A percentile compares a stretch with the other conserved stretches of the same genome.
These are phyloP conservation scores for Cicer pinnatifidum DNA, from an alignment of 306 rosid species.

Conservation along the genomic window DNA sequence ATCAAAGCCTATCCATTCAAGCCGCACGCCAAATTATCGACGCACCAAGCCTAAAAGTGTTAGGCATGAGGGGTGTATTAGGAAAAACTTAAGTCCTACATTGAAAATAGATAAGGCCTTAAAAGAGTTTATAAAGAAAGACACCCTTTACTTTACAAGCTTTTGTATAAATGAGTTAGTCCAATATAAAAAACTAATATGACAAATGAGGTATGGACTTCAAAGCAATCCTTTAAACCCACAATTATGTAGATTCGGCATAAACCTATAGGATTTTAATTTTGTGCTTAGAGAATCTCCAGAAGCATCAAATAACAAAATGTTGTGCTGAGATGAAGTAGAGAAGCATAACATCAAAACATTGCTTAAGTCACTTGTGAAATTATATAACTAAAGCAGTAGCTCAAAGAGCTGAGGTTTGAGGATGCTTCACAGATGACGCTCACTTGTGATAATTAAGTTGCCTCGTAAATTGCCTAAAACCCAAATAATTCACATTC, in stretches of 20 bases:
- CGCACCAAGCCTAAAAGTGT: background rate
- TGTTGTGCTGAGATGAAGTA: background rate
- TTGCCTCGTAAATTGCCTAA: background rate
- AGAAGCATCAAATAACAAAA: background rate
- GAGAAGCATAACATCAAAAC: background rate
- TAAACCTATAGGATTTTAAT: background rate
- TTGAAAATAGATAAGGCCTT: background rate
- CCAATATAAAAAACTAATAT: background rate
- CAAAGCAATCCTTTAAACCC: conserved; percentile 13
- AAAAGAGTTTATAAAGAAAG: background rate
- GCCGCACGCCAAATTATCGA: background rate
- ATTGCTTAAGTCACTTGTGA: background rate
- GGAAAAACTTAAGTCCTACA: background rate
- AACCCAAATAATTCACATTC: background rate
- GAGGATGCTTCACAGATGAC: background rate
- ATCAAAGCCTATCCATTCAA: background rate
- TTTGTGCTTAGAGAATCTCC: background rate
- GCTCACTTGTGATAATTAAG: background rate
- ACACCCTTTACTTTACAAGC: too few species aligned
- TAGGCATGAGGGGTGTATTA: background rate
- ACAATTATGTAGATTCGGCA: background rate
- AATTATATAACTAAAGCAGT: background rate
- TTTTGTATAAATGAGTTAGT: background rate
- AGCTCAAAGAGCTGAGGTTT: background rate
- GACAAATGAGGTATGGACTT: background rate